Evolutionary conservation across 2,329 filamentous ascomycete genomes (phyloP), one percentile per base, ranked within the genome.

Genomic region (Alternaria novae-zelandiae): DNA sequence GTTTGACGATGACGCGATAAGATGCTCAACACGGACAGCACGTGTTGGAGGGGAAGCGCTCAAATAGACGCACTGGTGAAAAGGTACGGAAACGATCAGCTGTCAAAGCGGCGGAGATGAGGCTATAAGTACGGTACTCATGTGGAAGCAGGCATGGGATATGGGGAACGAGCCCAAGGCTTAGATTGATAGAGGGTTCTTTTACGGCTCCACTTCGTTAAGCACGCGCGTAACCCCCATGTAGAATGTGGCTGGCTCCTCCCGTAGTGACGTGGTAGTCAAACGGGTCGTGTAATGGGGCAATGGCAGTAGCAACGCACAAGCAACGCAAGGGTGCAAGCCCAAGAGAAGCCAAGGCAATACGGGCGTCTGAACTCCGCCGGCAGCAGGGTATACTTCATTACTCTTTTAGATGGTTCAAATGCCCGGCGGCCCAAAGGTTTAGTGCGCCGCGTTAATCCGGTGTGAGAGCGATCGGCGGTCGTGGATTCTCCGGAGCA

Each of bases 321-420:
- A 78, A 78, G 75, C 74, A 77, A 76, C 67, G 72, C 74, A 78
- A 76, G 77, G 75, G 73, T 74, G 73, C 64, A 73, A 55, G 36
- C 25, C 75, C 72, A 78, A 78, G 76, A 70, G 58, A 20, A 63
- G 74, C 75, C 77, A 77, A 79, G 75, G 53, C 64, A 67, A 70
- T 70, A 70, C 69, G 67, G 71, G 70, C 66, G 61, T 59, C 65
- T 70, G 64, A 68, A 72, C 67, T 75, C 74, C 69, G 74, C 73
- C 67, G 59, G 67, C 65, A 49, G 72, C 67, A 71, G 70, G 68
- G 65, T 64, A 68, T 64, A 68, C 64, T 69, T 68, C 72, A 67
- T 71, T 61, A 63, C 63, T 71, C 66, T 59, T 17, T 65, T 66
- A 65, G 61, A 61, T 46, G 59, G 56, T 53, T 57, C 70, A 71